Percentiles rank a stretch among this genome's conserved stretches.
These are phyloP conservation scores for Tubosaeta sp. DNA, from an alignment of 768 basidiomycete genomes.

Conservation along the genomic window DNA sequence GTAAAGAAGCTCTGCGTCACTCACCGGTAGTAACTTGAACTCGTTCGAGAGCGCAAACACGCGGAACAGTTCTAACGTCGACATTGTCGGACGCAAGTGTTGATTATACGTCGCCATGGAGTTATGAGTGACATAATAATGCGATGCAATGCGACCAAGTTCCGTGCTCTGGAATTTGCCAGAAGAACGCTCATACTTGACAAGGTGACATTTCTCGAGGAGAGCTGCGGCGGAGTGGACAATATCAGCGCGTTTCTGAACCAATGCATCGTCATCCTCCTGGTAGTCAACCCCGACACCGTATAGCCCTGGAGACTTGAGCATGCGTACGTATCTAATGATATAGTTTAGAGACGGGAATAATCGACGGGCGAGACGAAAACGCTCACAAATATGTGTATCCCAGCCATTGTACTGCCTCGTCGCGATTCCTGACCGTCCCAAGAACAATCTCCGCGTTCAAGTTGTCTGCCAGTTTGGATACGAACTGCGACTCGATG, in stretches of 20 bases:
- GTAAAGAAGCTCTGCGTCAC: constrained; percentile 15
- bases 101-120: constrained; percentile 98
- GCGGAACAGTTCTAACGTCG: constrained; percentile 85
- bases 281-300: constrained; percentile 86
- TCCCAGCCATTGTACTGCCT: constrained; percentile 96
- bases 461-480: constrained; percentile 88
- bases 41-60: constrained; percentile 95
- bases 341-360: constrained; percentile 5
- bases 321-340: constrained; percentile 87
- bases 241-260: constrained; percentile 95
- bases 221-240: constrained; percentile 89
- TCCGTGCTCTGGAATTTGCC: constrained; percentile 93
- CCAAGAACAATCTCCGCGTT: constrained; percentile 98
- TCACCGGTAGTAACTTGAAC: constrained; percentile 84
- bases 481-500: constrained; percentile 93
- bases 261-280: constrained; percentile 74
- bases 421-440: constrained; percentile 90
- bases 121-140: constrained; percentile 92
- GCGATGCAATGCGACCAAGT: constrained; percentile 88
- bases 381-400: constrained; percentile 79
- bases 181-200: constrained; percentile 88
- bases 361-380: not conserved
- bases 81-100: constrained; percentile 84
- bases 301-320: constrained; percentile 84
- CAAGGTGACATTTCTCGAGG: constrained; percentile 88